Base-by-base conservation (phyloP, 2,329 filamentous ascomycete genomes). In the Escovopsis weberi region DNA sequence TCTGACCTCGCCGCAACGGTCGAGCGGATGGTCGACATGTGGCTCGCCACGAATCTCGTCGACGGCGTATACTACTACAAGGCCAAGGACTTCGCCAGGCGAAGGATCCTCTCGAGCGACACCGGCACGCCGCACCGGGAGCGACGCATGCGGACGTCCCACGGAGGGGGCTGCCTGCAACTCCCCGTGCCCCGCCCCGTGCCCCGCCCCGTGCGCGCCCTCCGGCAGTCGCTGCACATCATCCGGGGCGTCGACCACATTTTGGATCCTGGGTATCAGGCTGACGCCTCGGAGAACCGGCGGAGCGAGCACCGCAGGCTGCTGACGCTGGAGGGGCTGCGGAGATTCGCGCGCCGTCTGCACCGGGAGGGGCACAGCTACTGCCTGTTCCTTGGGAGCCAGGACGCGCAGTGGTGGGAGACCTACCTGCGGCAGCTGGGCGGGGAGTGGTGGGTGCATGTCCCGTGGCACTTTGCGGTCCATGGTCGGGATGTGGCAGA, bases 31-130 rank as follows among this genome's bases (percentile, higher is more conserved):
- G 48, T 53, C 35, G 46, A 43, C 47, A 55, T 55, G 53, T 55
- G 54, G 54, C 47, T 55, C 34, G 47, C 41, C 36, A 56, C 54
- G 23, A 56, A 56, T 43, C 45, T 55, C 23, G 42, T 56, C 18
- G 53, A 55, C 43, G 51, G 55, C 40, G 53, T 56, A 9, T 51
- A 45, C 42, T 55, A 53, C 44, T 54, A 55, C 47, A 50, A 51
- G 40, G 54, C 50, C 43, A 55, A 56, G 39, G 53, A 56, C 43
- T 55, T 56, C 42, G 53, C 45, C 6, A 50, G 45, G 42, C 48
- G 46, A 15, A 48, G 37, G 26, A 12, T 51, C 15, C 26, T 48
- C 2, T 39, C 45, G 9, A 44, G 40, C 30, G 40, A 9, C 12
- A 37, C 51, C 18, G 15, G 15, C 15, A 15, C 15, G 15, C 42